Evolutionary conservation across 176 grass and related monocot genomes (phyloP).

Genomic region (Zizania latifolia): DNA sequence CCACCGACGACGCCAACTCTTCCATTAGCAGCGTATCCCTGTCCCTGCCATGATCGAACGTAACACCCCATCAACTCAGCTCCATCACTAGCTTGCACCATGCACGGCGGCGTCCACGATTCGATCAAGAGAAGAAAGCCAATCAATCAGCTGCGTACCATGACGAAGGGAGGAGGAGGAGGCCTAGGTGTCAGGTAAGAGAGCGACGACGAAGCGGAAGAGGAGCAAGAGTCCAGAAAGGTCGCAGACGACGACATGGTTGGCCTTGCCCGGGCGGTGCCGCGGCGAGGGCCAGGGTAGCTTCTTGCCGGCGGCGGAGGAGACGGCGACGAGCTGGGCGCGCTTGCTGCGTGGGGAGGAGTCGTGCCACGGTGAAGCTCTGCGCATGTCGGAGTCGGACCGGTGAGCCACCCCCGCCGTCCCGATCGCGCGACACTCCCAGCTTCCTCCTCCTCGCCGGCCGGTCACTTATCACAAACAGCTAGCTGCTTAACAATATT

Average conservation of each 20-base stretch:
- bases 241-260: constrained; percentile 45
- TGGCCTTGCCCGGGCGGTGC: neutral
- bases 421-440: neutral
- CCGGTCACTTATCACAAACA: neutral
- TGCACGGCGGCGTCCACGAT: too few species aligned
- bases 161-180: neutral
- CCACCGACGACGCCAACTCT: too few species aligned
- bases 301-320: constrained; percentile 7
- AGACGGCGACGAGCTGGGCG: neutral
- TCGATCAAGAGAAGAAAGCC: neutral
- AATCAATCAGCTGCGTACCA: neutral
- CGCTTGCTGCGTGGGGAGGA: constrained; percentile 28
- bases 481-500: neutral
- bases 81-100: too few species aligned
- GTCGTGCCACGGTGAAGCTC: constrained; percentile 38
- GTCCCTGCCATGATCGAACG: neutral
- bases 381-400: constrained; percentile 60
- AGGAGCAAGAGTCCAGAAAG: constrained; percentile 40
- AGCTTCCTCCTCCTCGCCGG: neutral
- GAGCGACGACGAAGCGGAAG: constrained; percentile 42
- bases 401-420: constrained; percentile 8
- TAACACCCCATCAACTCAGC: neutral
- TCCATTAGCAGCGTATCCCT: constrained; percentile 8
- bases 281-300: constrained; percentile 40
- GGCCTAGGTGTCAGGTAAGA: constrained; percentile 43